phyloP scores from a whole-genome alignment of 495 filamentous ascomycete genomes.

The Thermothielavioides terrestris region DNA sequence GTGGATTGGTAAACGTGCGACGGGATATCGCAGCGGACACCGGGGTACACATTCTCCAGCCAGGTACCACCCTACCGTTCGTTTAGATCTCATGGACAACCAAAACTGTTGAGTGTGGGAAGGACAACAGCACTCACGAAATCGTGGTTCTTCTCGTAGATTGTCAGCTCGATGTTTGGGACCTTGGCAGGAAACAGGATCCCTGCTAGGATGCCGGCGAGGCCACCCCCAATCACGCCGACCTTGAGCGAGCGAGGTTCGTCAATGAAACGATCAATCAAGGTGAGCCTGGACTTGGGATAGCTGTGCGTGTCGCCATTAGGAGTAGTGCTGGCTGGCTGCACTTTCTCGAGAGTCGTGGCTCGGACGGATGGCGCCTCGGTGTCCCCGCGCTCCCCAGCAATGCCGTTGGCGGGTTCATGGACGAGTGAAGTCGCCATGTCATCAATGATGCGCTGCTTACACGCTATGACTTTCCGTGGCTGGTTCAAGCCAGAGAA shows the following conservation, averaged over 20 bases:
- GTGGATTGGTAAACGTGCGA: constrained; percentile 62
- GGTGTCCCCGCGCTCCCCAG: no score
- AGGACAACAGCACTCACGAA: constrained; percentile 29
- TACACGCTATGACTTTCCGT: no score
- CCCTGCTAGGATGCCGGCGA: constrained; percentile 53
- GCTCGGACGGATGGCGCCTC: no score
- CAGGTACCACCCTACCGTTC: constrained; percentile 51
- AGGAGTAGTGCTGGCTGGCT: no score
- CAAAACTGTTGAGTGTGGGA: neutral
- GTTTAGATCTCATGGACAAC: constrained; percentile 8
- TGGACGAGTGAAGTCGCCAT: no score
- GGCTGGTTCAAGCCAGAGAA: no score
- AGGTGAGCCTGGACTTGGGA: constrained; percentile 19
- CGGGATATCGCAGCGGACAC: constrained; percentile 62
- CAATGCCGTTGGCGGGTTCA: no score
- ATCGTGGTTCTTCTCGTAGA: constrained; percentile 68
- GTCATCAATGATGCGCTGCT: no score
- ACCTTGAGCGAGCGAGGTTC: constrained; percentile 48
- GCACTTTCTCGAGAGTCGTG: neutral
- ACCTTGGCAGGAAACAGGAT: constrained; percentile 52
- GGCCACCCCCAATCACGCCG: constrained; percentile 57
- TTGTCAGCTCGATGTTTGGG: constrained; percentile 47
- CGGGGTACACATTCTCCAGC: constrained; percentile 64
- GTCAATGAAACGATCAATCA: constrained; percentile 48
- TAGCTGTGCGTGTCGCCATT: no score